Evolutionary conservation across 202 grass and related monocot species (phyloP).

Genomic region (Musa balbisiana): DNA sequence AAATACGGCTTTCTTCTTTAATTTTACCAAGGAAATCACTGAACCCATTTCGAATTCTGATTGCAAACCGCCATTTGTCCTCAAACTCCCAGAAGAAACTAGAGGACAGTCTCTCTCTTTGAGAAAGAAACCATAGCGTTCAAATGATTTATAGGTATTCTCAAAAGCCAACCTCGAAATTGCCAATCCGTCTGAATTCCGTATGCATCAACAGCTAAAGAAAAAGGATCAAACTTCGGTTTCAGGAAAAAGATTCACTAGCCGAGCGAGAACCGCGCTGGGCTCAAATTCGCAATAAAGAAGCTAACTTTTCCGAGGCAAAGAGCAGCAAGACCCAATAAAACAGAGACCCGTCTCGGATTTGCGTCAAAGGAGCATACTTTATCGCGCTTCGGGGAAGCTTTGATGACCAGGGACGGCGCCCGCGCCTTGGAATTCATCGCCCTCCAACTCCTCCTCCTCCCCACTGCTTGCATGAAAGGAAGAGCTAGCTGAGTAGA

Average conservation of each 20-base stretch:
- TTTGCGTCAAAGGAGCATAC: conserved; percentile 22
- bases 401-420: conserved; percentile 1
- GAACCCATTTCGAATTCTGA: not conserved
- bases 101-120: not conserved
- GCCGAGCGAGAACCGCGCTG: not conserved
- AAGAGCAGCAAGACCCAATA: not conserved
- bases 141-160: not conserved
- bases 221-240: conserved; percentile 4
- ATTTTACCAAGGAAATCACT: not conserved
- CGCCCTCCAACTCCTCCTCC: not conserved
- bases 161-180: conserved; percentile 9
- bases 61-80: not conserved
- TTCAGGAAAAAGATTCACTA: conserved; percentile 1
- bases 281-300: not conserved
- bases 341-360: conserved; percentile 3
- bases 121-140: not conserved
- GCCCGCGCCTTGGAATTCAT: conserved; percentile 18
- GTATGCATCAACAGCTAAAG: not conserved
- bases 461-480: not conserved
- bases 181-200: not conserved
- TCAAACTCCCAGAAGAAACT: not conserved
- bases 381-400: conserved; percentile 20
- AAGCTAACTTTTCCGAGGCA: conserved; percentile 6
- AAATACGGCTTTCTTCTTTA: not conserved
- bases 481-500: not conserved